These are phyloP conservation scores for Magnaporthiopsis incrustans DNA, from an alignment of 2,329 filamentous ascomycete genomes.

Conservation along the genomic window DNA sequence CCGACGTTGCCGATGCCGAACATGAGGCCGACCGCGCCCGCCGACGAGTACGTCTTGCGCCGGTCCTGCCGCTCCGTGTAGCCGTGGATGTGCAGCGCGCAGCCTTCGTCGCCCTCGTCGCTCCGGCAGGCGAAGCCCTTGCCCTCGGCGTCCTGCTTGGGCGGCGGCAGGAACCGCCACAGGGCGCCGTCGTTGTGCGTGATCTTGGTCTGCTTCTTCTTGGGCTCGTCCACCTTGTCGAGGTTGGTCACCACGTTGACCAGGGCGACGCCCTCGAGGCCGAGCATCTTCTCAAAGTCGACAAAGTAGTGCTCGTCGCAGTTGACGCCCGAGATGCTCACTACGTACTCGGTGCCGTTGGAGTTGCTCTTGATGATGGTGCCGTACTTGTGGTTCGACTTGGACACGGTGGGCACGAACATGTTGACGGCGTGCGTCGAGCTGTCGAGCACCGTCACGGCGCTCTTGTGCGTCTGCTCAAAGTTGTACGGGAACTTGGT, in stretches of 20 bases:
- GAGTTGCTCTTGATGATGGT: constrained; percentile 97
- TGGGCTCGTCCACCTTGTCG: constrained; percentile 56
- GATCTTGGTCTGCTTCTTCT: constrained; percentile 83
- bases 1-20: constrained; percentile 91
- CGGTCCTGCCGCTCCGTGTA: constrained; percentile 86
- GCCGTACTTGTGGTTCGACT: constrained; percentile 61
- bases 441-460: constrained; percentile 90
- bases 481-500: constrained; percentile 85
- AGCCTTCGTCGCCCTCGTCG: constrained; percentile 52
- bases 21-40: constrained; percentile 82
- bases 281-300: constrained; percentile 93
- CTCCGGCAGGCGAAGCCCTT: constrained; percentile 61
- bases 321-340: constrained; percentile 77
- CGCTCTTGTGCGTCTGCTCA: constrained; percentile 65
- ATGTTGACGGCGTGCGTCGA: constrained; percentile 91
- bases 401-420: constrained; percentile 73
- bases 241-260: constrained; percentile 79
- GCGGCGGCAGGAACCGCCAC: constrained; percentile 73
- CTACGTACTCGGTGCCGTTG: constrained; percentile 90
- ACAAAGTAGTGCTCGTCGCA: constrained; percentile 70
- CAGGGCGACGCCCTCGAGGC: constrained; percentile 81
- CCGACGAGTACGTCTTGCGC: constrained; percentile 78
- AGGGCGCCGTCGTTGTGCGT: constrained; percentile 93
- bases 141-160: constrained; percentile 59
- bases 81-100: constrained; percentile 85